Conservation (phyloP, 495 filamentous ascomycete genomes). For the Hypoxylon fuscum region DNA sequence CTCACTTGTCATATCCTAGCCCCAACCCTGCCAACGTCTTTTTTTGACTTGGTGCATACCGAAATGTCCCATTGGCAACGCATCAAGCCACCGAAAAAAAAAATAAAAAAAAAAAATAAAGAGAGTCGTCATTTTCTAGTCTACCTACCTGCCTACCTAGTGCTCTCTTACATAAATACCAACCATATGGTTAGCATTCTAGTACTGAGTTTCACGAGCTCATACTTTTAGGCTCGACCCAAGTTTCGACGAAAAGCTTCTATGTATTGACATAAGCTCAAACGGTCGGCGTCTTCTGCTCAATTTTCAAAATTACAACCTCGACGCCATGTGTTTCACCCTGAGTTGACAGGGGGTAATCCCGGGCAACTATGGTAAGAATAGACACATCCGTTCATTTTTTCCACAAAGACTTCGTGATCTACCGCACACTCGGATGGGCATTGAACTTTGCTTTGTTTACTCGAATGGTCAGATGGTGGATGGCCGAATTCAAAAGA, state of each 20-base stretch:
- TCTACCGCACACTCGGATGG: not conserved
- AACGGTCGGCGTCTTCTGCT: not conserved
- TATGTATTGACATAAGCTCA: not conserved
- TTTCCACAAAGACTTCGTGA: not conserved
- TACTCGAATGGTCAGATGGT: not conserved
- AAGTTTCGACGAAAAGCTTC: constrained; percentile 8
- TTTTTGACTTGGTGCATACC: constrained; percentile 21
- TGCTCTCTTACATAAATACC: not conserved
- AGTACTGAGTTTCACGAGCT: constrained; percentile 3
- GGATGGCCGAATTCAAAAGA: no score
- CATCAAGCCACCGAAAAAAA: constrained; percentile 24
- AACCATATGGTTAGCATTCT: not conserved
- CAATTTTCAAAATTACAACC: constrained; percentile 10
- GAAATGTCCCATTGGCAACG: constrained; percentile 12
- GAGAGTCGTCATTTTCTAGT: constrained; percentile 22
- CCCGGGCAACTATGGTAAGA: constrained; percentile 10
- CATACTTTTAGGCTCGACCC: constrained; percentile 3
- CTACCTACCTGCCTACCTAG: not conserved
- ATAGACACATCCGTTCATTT: not conserved
- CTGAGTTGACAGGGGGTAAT: constrained; percentile 14
- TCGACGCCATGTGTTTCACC: constrained; percentile 19
- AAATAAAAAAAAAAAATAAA: not conserved
- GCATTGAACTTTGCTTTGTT: constrained; percentile 8
- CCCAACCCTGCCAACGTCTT: constrained; percentile 30
- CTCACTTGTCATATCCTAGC: constrained; percentile 36